Evolutionary conservation across 1,139 yeast genomes (phyloP), one percentile per base, ranked within the genome.

Genomic region (Pneumocystis murina): DNA sequence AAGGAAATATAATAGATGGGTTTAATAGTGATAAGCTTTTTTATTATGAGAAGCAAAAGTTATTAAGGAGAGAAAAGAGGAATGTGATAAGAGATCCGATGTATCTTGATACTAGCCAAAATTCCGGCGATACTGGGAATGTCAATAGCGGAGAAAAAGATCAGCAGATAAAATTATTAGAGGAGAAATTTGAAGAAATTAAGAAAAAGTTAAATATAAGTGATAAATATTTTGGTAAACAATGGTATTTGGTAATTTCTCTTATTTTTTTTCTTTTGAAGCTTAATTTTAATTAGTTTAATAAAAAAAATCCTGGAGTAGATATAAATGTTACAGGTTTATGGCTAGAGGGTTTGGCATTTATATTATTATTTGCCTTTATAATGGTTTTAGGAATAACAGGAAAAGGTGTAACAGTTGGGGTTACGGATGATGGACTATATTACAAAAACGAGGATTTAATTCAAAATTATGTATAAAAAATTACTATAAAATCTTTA

Each of bases 351-450:
- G 68, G 69, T 62, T 33, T 57, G 24, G n/a, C 30, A 2, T 20
- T 24, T 24, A n/a, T 20, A 16, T n/a, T 28, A 17, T 7, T 35
- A 30, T n/a, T 35, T 38, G 36, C 43, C 3, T 62, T 24, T 48
- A 43, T 24, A 16, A 12, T 48, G n/a, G 57, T 40, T 40, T 14
- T 48, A 54, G 87, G 87, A 60, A 82, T 86, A 64, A 86, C 95
- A 0, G 99, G 99, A 0, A 76, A 80, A 61, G 94, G 94, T 4
- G 77, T 86, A 2, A 88, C 87, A 2, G 86, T 91, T 0, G 96
- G 97, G 1, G 80, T 94, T 54, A 86, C 94, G 1, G 99, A 94
- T 73, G 99, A 94, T 74, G 99, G 99, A 0, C 75, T 94, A 48
- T 98, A 94, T 74, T 84, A 81, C 72, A 87, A 85, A 64, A 83